Evolutionary conservation across 306 rosid genomes (phyloP).

Genomic region (Abrus pulchellus): DNA sequence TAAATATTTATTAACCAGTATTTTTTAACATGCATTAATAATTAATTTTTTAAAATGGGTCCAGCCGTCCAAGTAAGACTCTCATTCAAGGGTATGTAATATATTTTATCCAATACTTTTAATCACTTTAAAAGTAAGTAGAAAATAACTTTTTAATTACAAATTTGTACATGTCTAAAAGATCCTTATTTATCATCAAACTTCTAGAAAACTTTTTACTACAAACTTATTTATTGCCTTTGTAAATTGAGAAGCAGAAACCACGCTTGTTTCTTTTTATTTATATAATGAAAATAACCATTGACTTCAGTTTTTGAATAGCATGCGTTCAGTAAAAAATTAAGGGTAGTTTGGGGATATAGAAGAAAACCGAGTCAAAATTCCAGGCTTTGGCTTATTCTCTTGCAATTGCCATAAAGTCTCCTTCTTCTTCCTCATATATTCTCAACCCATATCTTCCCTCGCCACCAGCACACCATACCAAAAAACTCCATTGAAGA

Average conservation of each 20-base stretch:
- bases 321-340: neutral
- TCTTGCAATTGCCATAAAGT: neutral
- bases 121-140: too few species aligned
- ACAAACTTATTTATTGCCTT: neutral
- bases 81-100: too few species aligned
- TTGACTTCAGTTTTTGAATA: conserved; percentile 13
- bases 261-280: neutral
- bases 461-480: neutral
- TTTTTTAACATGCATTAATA: too few species aligned
- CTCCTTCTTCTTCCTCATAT: neutral
- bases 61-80: too few species aligned
- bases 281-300: neutral
- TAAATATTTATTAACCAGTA: too few species aligned
- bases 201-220: neutral
- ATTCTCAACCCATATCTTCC: neutral
- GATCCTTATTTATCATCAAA: neutral
- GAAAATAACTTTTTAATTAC: neutral
- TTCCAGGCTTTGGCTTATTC: neutral
- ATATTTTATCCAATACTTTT: too few species aligned
- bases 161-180: neutral
- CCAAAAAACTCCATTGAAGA: neutral
- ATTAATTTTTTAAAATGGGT: too few species aligned
- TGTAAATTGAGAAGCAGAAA: neutral
- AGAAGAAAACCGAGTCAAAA: conserved; percentile 3
- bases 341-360: conserved; percentile 28